Evolutionary conservation across 2,329 filamentous ascomycete genomes (phyloP).

Genomic region (Colletotrichum neosansevieriae): DNA sequence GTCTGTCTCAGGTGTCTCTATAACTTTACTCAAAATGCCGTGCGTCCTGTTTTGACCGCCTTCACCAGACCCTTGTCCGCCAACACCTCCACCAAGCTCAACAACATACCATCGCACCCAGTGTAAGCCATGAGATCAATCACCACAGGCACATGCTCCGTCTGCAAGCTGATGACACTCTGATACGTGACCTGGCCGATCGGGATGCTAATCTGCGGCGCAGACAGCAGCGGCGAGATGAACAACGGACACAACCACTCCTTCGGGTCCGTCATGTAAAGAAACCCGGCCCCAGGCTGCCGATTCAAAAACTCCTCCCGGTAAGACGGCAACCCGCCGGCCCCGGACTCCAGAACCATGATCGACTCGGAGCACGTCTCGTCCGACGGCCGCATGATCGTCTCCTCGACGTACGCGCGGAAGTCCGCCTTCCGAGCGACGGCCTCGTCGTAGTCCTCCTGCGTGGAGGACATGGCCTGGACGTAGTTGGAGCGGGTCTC

Average conservation of each 20-base stretch:
- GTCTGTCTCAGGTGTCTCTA: no score
- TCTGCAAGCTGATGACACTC: conserved; percentile 15
- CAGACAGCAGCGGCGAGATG: conserved; percentile 4
- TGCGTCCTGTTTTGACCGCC: conserved; percentile 11
- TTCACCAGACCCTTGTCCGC: conserved; percentile 1
- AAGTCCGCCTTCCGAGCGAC: background rate
- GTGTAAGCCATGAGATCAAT: conserved; percentile 18
- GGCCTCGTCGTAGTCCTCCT: conserved; percentile 5
- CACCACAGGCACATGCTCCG: conserved; percentile 15
- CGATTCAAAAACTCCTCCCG: conserved; percentile 25
- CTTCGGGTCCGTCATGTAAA: conserved; percentile 21
- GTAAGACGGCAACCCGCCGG: conserved; percentile 23
- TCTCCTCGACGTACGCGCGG: background rate
- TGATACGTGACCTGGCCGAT: conserved; percentile 20
- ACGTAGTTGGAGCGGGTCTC: conserved; percentile 1
- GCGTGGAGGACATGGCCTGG: background rate
- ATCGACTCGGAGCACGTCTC: conserved; percentile 28
- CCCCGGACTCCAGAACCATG: conserved; percentile 26
- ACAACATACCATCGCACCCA: conserved; percentile 27
- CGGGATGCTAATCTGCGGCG: conserved; percentile 11
- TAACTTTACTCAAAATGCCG: background rate
- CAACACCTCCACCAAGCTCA: conserved; percentile 13
- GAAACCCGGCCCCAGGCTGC: conserved; percentile 9
- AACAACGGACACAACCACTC: conserved; percentile 11
- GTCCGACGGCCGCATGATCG: background rate